Conservation (phyloP, 108 stramenopile genomes). For the Nitzschia palea region DNA sequence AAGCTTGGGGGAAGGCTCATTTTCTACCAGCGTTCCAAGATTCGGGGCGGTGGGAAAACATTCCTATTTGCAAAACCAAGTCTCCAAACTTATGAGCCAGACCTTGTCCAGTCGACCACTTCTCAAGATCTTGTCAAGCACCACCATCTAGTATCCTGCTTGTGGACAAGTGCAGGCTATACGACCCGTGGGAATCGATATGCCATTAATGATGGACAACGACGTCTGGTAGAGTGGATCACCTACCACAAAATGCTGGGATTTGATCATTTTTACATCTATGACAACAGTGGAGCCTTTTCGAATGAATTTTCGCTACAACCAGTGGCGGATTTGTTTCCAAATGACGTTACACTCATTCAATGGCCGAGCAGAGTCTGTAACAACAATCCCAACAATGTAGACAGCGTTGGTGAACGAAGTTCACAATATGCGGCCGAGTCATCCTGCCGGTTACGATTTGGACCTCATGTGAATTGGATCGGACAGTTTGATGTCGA, state of each 20-base stretch:
- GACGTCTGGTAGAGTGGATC: conserved; percentile 81
- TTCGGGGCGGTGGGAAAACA: conserved; percentile 88
- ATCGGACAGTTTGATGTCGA: conserved; percentile 83
- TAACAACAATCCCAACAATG: conserved; percentile 72
- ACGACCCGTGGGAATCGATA: conserved; percentile 72
- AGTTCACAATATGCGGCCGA: conserved; percentile 89
- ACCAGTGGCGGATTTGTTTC: conserved; percentile 70
- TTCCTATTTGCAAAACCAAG: conserved; percentile 74
- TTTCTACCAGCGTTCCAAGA: conserved; percentile 73
- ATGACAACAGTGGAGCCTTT: conserved; percentile 86
- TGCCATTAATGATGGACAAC: conserved; percentile 73
- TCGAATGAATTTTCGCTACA: conserved; percentile 58
- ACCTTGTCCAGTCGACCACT: conserved; percentile 21
- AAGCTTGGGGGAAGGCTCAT: conserved; percentile 69
- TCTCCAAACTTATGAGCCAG: conserved; percentile 42
- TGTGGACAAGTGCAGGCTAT: conserved; percentile 81
- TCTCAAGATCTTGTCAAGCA: conserved; percentile 21
- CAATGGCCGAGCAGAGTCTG: conserved; percentile 86
- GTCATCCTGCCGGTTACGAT: conserved; percentile 77
- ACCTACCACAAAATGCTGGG: conserved; percentile 74
- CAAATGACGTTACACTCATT: conserved; percentile 69
- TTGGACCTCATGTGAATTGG: conserved; percentile 84
- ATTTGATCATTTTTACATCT: conserved; percentile 86
- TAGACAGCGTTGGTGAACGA: conserved; percentile 63
- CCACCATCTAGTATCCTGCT: conserved; percentile 76